Conservation (phyloP, 805 yeast genomes). For the Starmerella powellii region DNA sequence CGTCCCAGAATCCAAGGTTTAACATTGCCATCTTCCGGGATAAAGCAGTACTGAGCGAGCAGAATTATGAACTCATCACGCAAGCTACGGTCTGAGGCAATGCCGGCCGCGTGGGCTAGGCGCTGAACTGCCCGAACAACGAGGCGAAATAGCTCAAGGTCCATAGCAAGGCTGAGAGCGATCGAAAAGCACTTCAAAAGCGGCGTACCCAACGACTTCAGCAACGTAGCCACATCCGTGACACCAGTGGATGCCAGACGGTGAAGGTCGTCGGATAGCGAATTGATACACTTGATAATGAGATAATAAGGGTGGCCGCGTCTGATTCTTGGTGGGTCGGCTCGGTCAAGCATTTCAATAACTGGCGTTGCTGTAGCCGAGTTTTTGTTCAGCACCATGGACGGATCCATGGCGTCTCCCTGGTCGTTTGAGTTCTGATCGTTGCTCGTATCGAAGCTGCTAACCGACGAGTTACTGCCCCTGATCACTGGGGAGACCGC, state of each 20-base stretch:
- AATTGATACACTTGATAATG: conserved; percentile 40
- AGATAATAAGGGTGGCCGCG: conserved; percentile 50
- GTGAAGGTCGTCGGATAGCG: conserved; percentile 53
- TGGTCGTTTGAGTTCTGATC: too few relatives aligned
- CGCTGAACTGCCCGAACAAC: conserved; percentile 66
- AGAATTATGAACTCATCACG: conserved; percentile 44
- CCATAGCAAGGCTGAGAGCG: conserved; percentile 55
- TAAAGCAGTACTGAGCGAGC: conserved; percentile 21
- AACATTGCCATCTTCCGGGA: conserved; percentile 11
- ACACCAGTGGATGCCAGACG: conserved; percentile 33
- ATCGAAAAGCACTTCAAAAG: conserved; percentile 38
- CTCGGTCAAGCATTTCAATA: conserved; percentile 69
- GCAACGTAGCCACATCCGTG: conserved; percentile 19
- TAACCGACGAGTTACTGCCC: too few relatives aligned
- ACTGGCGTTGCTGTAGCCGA: conserved; percentile 8
- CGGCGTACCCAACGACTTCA: conserved; percentile 13
- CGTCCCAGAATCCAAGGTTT: conserved; percentile 40
- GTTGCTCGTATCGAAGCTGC: background rate
- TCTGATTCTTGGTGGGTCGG: conserved; percentile 61
- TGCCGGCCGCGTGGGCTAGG: conserved; percentile 70
- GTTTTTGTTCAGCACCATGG: conserved; percentile 5
- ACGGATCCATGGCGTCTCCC: background rate
- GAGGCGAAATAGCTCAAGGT: conserved; percentile 54
- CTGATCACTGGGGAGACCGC: background rate
- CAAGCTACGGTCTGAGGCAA: conserved; percentile 44